Evolutionary conservation across 225 moss, liverwort and hornwort genomes (phyloP).

Genomic region (Marchantia paleacea): DNA sequence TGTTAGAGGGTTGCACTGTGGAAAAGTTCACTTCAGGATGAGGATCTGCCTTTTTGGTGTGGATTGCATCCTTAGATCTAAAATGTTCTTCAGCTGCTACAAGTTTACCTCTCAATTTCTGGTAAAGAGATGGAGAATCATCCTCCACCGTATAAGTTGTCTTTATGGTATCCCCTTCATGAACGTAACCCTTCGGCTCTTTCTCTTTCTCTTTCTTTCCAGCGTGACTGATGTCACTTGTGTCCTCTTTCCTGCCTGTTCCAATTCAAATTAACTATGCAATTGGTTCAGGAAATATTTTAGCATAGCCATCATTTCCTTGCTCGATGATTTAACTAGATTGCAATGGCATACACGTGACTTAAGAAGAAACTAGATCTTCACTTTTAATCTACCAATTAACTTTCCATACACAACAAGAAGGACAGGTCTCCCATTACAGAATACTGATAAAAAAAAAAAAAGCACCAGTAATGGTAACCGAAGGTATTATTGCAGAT

Average conservation of each 20-base stretch:
- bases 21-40: not conserved
- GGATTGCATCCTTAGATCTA: conserved; percentile 6
- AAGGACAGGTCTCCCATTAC: not conserved
- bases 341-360: not conserved
- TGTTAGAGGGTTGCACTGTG: not conserved
- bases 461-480: too few species aligned
- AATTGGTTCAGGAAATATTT: not conserved
- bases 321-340: not conserved
- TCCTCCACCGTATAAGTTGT: conserved; percentile 28
- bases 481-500: too few species aligned
- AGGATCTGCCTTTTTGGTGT: conserved; percentile 20
- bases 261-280: not conserved
- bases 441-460: too few species aligned
- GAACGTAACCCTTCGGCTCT: conserved; percentile 2
- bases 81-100: conserved; percentile 15
- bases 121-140: conserved; percentile 26
- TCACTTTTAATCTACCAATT: not conserved
- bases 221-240: conserved; percentile 1
- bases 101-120: conserved; percentile 31
- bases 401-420: not conserved
- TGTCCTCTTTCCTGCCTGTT: conserved; percentile 24
- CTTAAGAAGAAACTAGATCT: not conserved
- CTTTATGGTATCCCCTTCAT: conserved; percentile 24
- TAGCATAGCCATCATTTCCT: not conserved
- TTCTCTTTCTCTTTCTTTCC: conserved; percentile 1